Base-by-base conservation (phyloP, 2,329 filamentous ascomycete genomes). In the Myriosclerotinia curreyana region DNA sequence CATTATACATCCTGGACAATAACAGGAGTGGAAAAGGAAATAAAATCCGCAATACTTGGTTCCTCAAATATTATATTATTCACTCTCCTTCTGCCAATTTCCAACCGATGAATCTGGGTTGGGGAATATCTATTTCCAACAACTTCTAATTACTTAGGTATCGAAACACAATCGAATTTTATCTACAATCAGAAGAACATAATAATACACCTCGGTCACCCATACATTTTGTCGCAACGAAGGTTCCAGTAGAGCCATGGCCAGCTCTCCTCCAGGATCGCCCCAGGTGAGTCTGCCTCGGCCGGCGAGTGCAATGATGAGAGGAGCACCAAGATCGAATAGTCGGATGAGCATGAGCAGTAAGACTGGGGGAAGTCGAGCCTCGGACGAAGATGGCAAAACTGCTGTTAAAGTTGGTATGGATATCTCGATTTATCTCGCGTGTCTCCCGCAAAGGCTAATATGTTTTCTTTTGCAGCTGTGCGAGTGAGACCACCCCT, bases 391-490 rank as follows among this genome's bases (percentile, higher is more conserved):
- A 71, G 93, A 96, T 76, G 84, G 83, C 68, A 93, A 90, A 76
- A 96, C 93, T 8, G 91, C 93, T 34, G 93, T 97, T 78, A 95
- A 91, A 94, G 93, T 97, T 75, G 93, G 93, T 97, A 85, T 72
- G 92, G 90, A 60, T 42, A 20, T 40, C 22, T 22, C 40, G 22
- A 31, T 60, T 52, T 15, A 46, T 31, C 11, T 25, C 51, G 17
- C 22, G 28, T 46, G 31, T n/a, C 40, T n/a, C n/a, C 25, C 36
- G 56, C n/a, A 44, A 20, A 61, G 14, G 58, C 31, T 62, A 64
- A 64, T 34, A n/a, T 20, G 59, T 66, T 62, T 63, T 51, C 31
- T 50, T 66, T 42, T 56, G 25, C 76, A 98, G 95, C 90, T 76
- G 92, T 99, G 72, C 92, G 95, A 75, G 89, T 98, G 56, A 91